Evolutionary conservation across 164 flowering plant genomes (phyloP).

Genomic region (Akebia trifoliata): DNA sequence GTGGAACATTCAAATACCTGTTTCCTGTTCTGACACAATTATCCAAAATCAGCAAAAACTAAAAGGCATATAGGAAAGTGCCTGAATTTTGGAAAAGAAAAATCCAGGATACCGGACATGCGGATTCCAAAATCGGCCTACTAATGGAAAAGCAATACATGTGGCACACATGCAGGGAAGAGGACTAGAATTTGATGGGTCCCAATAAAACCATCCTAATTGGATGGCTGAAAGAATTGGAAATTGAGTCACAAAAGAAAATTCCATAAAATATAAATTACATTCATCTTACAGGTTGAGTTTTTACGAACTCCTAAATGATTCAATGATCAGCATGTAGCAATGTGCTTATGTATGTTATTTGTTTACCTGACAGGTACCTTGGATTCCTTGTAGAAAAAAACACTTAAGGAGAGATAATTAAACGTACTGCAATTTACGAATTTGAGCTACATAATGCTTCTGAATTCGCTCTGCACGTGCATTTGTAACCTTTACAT

Average conservation of each 20-base stretch:
- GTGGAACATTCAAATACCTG: constrained; percentile 38
- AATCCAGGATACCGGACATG: not conserved
- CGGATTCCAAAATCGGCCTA: not conserved
- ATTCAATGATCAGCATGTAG: not conserved
- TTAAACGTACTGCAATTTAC: constrained; percentile 42
- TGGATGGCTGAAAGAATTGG: not conserved
- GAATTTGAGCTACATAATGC: constrained; percentile 58
- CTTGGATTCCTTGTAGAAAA: constrained; percentile 5
- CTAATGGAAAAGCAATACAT: not conserved
- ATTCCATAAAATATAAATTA: too few species aligned
- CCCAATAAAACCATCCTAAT: not conserved
- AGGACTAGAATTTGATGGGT: not conserved
- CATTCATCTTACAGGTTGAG: too few species aligned
- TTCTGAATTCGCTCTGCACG: constrained; percentile 79
- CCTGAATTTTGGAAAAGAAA: not conserved
- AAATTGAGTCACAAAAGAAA: too few species aligned
- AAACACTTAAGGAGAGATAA: not conserved
- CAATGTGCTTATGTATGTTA: not conserved
- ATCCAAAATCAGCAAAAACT: not conserved
- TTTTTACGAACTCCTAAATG: not conserved
- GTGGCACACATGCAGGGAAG: not conserved
- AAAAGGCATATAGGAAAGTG: not conserved
- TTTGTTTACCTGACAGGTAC: not conserved
- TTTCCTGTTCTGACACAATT: constrained; percentile 33
- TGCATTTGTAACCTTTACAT: constrained; percentile 61